These are phyloP conservation scores for Leccinum fibrillosum DNA, from an alignment of 768 basidiomycete species.

Conservation along the genomic window DNA sequence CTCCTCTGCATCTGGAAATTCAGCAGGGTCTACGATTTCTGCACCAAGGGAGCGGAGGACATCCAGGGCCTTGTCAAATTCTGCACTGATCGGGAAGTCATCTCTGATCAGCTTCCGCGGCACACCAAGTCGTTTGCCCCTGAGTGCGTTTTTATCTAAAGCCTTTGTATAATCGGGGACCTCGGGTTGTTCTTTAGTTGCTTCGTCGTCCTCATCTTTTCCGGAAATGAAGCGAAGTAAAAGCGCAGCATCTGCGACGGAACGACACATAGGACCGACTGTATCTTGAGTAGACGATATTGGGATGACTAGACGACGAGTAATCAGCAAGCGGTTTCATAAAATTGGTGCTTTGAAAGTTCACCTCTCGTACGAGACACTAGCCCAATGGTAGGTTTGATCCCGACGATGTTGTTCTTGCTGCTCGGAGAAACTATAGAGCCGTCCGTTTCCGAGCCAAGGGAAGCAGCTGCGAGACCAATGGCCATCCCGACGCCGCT, in stretches of 20 bases:
- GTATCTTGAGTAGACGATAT: slow-evolving; percentile 59
- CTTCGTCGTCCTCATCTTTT: slow-evolving; percentile 49
- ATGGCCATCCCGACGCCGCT: slow-evolving; percentile 41
- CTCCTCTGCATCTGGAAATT: slow-evolving; percentile 53
- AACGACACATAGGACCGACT: slow-evolving; percentile 54
- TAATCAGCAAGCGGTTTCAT: not conserved
- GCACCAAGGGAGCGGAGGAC: slow-evolving; percentile 40
- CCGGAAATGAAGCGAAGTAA: slow-evolving; percentile 54
- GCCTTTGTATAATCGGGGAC: slow-evolving; percentile 58
- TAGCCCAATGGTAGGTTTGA: slow-evolving; percentile 39
- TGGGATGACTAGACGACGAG: slow-evolving; percentile 44
- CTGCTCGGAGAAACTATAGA: slow-evolving; percentile 44
- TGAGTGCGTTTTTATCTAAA: slow-evolving; percentile 44
- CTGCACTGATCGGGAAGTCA: slow-evolving; percentile 26
- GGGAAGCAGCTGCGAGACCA: slow-evolving; percentile 40
- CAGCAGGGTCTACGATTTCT: slow-evolving; percentile 58
- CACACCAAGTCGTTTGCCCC: slow-evolving; percentile 53
- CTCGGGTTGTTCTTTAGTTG: slow-evolving; percentile 48
- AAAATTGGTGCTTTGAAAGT: not conserved
- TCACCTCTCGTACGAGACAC: slow-evolving; percentile 37
- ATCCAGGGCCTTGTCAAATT: slow-evolving; percentile 39
- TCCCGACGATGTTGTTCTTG: slow-evolving; percentile 42
- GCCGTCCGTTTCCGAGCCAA: slow-evolving; percentile 51
- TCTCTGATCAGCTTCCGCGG: slow-evolving; percentile 36
- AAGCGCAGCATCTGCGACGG: slow-evolving; percentile 52